These are phyloP conservation scores for Maudiozyma pseudohumilis DNA, from an alignment of 805 yeast genomes.

Conservation along the genomic window DNA sequence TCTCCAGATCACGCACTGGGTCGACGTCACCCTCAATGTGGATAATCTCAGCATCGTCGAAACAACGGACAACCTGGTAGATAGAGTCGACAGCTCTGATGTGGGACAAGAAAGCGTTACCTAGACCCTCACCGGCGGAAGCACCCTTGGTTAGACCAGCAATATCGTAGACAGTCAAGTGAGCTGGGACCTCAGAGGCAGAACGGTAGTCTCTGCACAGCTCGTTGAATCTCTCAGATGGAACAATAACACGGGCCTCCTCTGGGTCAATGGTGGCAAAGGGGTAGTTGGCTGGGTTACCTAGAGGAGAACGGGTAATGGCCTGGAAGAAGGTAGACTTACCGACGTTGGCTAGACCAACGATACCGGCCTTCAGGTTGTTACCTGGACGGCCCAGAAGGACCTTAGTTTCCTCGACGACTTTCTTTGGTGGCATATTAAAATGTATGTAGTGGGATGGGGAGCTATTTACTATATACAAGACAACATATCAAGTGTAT, in stretches of 20 bases:
- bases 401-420: constrained; percentile 49
- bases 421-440: constrained; percentile 32
- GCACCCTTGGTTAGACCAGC: constrained; percentile 98
- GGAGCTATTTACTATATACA: no score
- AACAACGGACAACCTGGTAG: constrained; percentile 95
- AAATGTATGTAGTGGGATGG: background rate
- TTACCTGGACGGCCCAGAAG: constrained; percentile 79
- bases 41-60: constrained; percentile 94
- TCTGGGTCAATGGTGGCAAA: constrained; percentile 93
- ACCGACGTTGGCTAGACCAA: constrained; percentile 75
- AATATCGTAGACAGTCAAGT: constrained; percentile 87
- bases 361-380: constrained; percentile 49
- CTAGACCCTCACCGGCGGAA: constrained; percentile 92
- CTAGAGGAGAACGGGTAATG: constrained; percentile 60
- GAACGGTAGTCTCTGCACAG: constrained; percentile 70
- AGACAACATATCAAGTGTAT: no score
- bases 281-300: constrained; percentile 70
- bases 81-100: constrained; percentile 97
- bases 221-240: constrained; percentile 77
- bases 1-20: constrained; percentile 90
- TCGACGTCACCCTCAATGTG: constrained; percentile 96
- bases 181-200: constrained; percentile 82
- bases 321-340: constrained; percentile 77
- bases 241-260: constrained; percentile 92
- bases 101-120: constrained; percentile 93